Evolutionary conservation across 768 basidiomycete genomes (phyloP).

Genomic region (Boletus huronensis): DNA sequence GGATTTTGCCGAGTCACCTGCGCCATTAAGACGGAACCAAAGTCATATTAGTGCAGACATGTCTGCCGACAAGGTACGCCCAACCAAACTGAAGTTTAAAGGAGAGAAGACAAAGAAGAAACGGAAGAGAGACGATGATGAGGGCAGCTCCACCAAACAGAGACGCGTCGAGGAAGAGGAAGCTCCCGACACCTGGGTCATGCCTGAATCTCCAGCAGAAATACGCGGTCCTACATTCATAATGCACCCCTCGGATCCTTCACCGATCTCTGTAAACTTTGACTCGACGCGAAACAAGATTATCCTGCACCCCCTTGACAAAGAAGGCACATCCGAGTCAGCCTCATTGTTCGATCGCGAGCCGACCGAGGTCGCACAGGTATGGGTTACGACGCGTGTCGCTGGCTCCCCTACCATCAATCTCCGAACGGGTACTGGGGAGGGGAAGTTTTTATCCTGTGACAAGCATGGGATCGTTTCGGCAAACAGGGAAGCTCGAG

Average conservation of each 20-base stretch:
- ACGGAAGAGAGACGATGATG: conserved; percentile 60
- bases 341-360: conserved; percentile 56
- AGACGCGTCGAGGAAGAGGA: conserved; percentile 57
- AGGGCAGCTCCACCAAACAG: conserved; percentile 39
- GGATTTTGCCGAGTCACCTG: conserved; percentile 27
- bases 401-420: conserved; percentile 84
- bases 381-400: conserved; percentile 87
- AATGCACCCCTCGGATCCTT: conserved; percentile 76
- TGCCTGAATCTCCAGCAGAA: conserved; percentile 66
- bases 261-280: conserved; percentile 72
- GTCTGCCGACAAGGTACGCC: conserved; percentile 51
- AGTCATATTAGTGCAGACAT: conserved; percentile 17
- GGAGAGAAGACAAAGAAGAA: conserved; percentile 86
- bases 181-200: conserved; percentile 74
- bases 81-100: conserved; percentile 83
- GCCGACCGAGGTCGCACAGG: conserved; percentile 81
- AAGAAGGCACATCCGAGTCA: conserved; percentile 47
- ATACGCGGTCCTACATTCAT: conserved; percentile 88
- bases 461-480: conserved; percentile 83
- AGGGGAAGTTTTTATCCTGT: conserved; percentile 87
- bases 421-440: conserved; percentile 80
- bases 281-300: conserved; percentile 73
- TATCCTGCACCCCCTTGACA: conserved; percentile 61
- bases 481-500: conserved; percentile 83
- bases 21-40: neutral